Base-by-base conservation (phyloP, 352 stramenopile genomes). In the Globisporangium heterothallicum region DNA sequence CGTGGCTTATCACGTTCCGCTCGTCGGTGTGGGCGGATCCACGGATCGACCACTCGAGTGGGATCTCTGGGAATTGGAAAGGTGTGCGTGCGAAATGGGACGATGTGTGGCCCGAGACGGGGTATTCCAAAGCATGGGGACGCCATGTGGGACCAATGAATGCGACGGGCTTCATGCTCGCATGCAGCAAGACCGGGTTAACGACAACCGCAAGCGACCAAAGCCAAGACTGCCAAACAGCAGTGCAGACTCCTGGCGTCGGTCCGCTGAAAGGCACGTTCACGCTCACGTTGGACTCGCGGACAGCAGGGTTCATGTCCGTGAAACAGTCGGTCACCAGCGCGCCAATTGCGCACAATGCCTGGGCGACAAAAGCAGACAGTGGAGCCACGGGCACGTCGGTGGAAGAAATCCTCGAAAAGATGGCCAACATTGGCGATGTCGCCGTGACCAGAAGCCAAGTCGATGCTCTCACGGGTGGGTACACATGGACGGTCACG, bases 121-220 rank as follows among this genome's bases (percentile, higher is more conserved):
- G 86, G 0, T 98, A 98, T 68, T 98, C 92, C 1, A 98, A 97
- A 61, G 90, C 88, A 4, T 99, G 96, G 96, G 96, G 96, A 0
- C 95, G 94, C 16, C 97, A 99, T 54, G 92, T 98, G 3, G 96
- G 96, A 0, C 81, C 94, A 29, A 75, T 98, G 36, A 63, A 63
- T 5, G 14, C 49, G 1, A 84, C 67, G 2, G 62, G 61, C 0
- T 66, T 79, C 13, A 46, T 58, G 16, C 48, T 92, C 1, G 51
- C 61, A 18, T 93, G 83, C 43, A 68, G 86, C 49, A 66, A 75
- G n/a, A 70, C 77, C 34, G 74, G 78, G 0, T 49, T 93, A 26
- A 86, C 74, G 10, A 88, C 74, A 6, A 74, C 76, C 9, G 68
- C 76, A 4, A 84, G 49, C 30, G 76, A 87, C 30, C 70, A 74